Evolutionary conservation across 352 stramenopile species (phyloP).

Genomic region (Pythium brassicae): DNA sequence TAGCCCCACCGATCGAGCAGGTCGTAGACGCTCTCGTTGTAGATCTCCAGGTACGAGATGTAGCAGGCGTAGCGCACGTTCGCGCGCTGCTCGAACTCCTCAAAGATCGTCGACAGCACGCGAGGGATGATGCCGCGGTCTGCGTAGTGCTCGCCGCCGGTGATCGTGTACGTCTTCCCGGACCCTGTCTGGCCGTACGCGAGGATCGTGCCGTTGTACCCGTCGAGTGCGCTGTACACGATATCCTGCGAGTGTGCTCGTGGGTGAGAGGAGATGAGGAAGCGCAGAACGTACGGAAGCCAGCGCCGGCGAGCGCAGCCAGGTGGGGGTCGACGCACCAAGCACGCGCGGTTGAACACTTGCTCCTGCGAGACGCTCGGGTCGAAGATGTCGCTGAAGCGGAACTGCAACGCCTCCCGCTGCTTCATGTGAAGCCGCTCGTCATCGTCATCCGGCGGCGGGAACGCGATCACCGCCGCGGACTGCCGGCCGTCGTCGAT

Average conservation of each 20-base stretch:
- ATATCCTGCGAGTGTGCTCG: constrained; percentile 39
- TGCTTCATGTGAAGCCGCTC: constrained; percentile 65
- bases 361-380: constrained; percentile 58
- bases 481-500: constrained; percentile 38
- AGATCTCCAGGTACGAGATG: constrained; percentile 96
- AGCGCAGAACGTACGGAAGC: too few relatives aligned
- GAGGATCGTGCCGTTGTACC: constrained; percentile 74
- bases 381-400: constrained; percentile 71
- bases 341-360: constrained; percentile 64
- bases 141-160: constrained; percentile 88
- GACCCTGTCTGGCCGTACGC: constrained; percentile 70
- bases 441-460: constrained; percentile 47
- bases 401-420: constrained; percentile 65
- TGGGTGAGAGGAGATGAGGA: not conserved
- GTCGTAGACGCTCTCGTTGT: constrained; percentile 96
- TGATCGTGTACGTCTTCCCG: constrained; percentile 80
- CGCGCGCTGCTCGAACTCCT: constrained; percentile 58
- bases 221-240: constrained; percentile 58
- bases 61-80: constrained; percentile 78
- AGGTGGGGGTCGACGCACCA: constrained; percentile 19
- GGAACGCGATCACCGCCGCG: constrained; percentile 53
- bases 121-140: constrained; percentile 95
- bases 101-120: constrained; percentile 91
- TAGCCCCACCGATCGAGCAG: constrained; percentile 67
- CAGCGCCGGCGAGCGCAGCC: not conserved